Evolutionary conservation across 768 basidiomycete genomes (phyloP).

Genomic region (Galerina sulciceps): DNA sequence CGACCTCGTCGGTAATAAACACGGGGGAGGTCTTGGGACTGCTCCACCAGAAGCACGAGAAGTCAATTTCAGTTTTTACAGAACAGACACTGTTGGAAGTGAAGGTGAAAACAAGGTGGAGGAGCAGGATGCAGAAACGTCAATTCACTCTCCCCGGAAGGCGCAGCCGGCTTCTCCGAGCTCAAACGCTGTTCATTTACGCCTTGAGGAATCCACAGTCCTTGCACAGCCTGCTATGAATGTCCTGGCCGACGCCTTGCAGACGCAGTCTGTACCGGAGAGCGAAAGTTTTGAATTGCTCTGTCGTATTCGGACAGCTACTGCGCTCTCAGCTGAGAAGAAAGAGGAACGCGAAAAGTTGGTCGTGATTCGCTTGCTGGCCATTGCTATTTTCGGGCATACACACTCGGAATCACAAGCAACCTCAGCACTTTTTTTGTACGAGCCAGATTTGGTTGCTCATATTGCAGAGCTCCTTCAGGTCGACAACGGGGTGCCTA

Average conservation of each 20-base stretch:
- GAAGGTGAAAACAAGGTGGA: conserved; percentile 55
- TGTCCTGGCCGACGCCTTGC: conserved; percentile 74
- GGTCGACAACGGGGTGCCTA: conserved; percentile 72
- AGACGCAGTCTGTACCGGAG: conserved; percentile 70
- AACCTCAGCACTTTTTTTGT: conserved; percentile 83
- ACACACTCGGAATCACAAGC: conserved; percentile 82
- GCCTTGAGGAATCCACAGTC: conserved; percentile 64
- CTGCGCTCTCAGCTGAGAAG: conserved; percentile 61
- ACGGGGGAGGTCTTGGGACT: conserved; percentile 54
- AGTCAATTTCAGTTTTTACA: conserved; percentile 83
- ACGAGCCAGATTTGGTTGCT: conserved; percentile 90
- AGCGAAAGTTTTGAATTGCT: conserved; percentile 88
- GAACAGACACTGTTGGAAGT: conserved; percentile 48
- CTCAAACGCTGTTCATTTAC: conserved; percentile 62
- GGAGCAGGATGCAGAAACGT: conserved; percentile 45
- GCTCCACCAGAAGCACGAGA: conserved; percentile 78
- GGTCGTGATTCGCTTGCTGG: conserved; percentile 77
- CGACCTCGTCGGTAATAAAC: conserved; percentile 67
- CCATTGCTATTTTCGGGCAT: conserved; percentile 91
- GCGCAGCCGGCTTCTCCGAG: conserved; percentile 29
- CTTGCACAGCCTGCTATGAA: conserved; percentile 70
- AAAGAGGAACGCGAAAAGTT: conserved; percentile 78
- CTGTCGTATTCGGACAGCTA: conserved; percentile 83
- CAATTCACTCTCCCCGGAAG: conserved; percentile 52
- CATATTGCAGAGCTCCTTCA: conserved; percentile 91